Conservation (phyloP, 805 yeast species). For the Kodamaea neixiangensis region DNA sequence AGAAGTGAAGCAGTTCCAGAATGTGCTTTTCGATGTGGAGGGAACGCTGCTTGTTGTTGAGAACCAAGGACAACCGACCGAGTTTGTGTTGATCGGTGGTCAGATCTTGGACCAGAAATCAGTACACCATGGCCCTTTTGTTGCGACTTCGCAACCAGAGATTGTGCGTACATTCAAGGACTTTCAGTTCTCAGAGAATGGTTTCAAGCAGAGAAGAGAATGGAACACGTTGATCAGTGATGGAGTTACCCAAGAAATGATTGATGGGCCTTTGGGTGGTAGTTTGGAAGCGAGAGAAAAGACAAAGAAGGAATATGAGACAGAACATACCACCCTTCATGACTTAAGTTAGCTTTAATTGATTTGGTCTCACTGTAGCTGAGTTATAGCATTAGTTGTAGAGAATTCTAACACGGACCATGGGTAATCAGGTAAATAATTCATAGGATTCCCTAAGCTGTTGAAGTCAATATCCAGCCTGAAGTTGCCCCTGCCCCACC, state of each 20-base stretch:
- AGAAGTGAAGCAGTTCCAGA: slow-evolving; percentile 45
- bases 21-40: slow-evolving; percentile 66
- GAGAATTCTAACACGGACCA: no score
- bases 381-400: no score
- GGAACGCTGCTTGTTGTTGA: slow-evolving; percentile 59
- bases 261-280: slow-evolving; percentile 32
- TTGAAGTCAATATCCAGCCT: no score
- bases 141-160: slow-evolving; percentile 66
- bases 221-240: slow-evolving; percentile 55
- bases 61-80: slow-evolving; percentile 40
- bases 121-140: slow-evolving; percentile 94
- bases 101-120: slow-evolving; percentile 69
- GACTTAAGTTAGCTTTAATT: background rate
- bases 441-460: no score
- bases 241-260: slow-evolving; percentile 46
- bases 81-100: slow-evolving; percentile 76
- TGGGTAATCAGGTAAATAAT: no score
- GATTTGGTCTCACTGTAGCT: no score
- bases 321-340: background rate
- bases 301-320: slow-evolving; percentile 12
- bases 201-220: slow-evolving; percentile 64
- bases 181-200: slow-evolving; percentile 60
- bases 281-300: slow-evolving; percentile 32
- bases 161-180: slow-evolving; percentile 71
- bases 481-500: no score